Evolutionary conservation across 73 alveolate genomes (phyloP), one percentile per base, ranked within the genome.

Genomic region (Paramecium biaurelia): DNA sequence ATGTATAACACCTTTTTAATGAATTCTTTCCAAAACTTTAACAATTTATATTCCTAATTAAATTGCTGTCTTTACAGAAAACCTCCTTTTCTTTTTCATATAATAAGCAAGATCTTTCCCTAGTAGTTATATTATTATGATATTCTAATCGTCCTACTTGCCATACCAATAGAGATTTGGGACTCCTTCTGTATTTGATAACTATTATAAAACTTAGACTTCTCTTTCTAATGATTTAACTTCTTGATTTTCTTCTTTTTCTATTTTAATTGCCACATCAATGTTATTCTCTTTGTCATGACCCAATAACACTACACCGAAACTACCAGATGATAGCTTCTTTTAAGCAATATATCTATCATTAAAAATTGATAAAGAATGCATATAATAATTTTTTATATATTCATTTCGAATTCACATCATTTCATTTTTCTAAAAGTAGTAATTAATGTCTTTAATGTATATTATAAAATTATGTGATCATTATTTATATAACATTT

Each of bases 321-420:
- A 97, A 18, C 98, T 93, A 34, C 99, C 99, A 32, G 95, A 96
- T 15, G 98, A 97, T 24, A 97, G 92, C 85, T 95, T 92, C 72
- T 94, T 82, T 28, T 58, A 47, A n/a, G 70, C 85, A 57, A 59
- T 37, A 56, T 70, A 92, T 70, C 38, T 28, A 2, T 15, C 53
- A 28, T 28, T 70, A 11, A 30, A 70, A 6, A 28, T 70, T 70
- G 76, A 58, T 8, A 28, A 24, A 6, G 76, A 58, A 24, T 18
- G 76, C 76, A 58, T 58, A 45, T 9, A 45, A 45, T 24, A 18
- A 58, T 8, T 58, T 9, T 58, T 32, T 32, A 32, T 32, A 2
- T 9, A 57, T 5, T 58, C 6, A 58, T 23, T 11, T 45, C 58
- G 5, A 45, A 45, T 9, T 45, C 58, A 9, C 18, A 0, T 11